Conservation (phyloP, 257 asterid genomes). For the Scutellaria baicalensis region DNA sequence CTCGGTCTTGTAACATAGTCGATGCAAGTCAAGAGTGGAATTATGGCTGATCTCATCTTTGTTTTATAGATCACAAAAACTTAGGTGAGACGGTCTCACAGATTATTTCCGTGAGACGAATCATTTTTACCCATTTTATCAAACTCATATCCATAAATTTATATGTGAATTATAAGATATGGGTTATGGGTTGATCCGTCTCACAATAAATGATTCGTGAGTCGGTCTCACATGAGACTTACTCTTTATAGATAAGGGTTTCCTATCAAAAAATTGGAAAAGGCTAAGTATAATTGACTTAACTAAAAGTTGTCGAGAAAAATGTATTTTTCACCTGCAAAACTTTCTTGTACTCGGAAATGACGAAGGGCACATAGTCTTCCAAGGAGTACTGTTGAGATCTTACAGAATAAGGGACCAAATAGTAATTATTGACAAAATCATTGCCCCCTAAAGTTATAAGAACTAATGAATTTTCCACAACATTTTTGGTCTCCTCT, state of each 20-base stretch:
- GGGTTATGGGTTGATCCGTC: too few relatives aligned
- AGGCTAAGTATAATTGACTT: not conserved
- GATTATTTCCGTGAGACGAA: too few relatives aligned
- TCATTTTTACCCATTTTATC: too few relatives aligned
- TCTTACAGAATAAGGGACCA: slow-evolving; percentile 58
- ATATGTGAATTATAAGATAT: too few relatives aligned
- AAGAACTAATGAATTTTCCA: slow-evolving; percentile 46
- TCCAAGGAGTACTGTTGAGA: slow-evolving; percentile 52
- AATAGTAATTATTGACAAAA: slow-evolving; percentile 79
- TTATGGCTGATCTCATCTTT: not conserved
- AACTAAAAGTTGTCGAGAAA: not conserved
- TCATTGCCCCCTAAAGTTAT: slow-evolving; percentile 89
- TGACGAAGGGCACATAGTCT: slow-evolving; percentile 40
- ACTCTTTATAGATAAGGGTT: too few relatives aligned
- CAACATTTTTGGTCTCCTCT: slow-evolving; percentile 26
- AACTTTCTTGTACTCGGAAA: slow-evolving; percentile 61
- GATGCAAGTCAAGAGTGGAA: not conserved
- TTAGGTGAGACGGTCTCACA: too few relatives aligned
- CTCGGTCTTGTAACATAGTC: too few relatives aligned
- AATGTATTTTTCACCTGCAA: slow-evolving; percentile 36
- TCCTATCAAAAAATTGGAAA: too few relatives aligned
- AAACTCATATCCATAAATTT: too few relatives aligned
- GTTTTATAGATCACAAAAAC: too few relatives aligned
- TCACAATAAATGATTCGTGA: too few relatives aligned
- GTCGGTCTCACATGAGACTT: too few relatives aligned